Evolutionary conservation across 345 rosid genomes (phyloP).

Genomic region (Hibiscus trionum): DNA sequence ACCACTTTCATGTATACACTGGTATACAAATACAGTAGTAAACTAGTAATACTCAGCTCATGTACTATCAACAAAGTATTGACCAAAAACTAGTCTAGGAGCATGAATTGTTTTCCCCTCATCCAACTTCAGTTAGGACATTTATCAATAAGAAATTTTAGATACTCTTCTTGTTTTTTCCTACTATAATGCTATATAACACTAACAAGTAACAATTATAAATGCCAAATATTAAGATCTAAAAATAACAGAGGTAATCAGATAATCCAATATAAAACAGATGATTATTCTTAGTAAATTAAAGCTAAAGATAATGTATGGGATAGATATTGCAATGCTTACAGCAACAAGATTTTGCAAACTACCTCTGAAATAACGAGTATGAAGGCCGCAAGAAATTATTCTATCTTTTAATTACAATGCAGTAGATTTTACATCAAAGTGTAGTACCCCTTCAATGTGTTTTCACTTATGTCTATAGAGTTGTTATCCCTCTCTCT

Average conservation of each 20-base stretch:
- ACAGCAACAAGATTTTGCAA: background rate
- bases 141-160: background rate
- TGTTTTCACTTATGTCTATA: too few species aligned
- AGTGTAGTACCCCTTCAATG: too few species aligned
- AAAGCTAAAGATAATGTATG: background rate
- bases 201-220: background rate
- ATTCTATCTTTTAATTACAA: too few species aligned
- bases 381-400: background rate
- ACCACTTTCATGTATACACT: background rate
- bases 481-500: too few species aligned
- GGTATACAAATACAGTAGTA: background rate
- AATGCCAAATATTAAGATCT: background rate
- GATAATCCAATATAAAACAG: background rate
- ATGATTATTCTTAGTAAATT: background rate
- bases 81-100: background rate
- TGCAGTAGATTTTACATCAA: too few species aligned
- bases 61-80: background rate
- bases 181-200: background rate
- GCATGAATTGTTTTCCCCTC: background rate
- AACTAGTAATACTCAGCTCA: background rate
- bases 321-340: background rate
- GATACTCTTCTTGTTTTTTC: background rate
- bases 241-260: background rate
- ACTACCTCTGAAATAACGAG: background rate
- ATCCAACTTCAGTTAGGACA: background rate